Evolutionary conservation across 164 flowering plant genomes (phyloP).

Genomic region (Chloranthus sessilifolius): DNA sequence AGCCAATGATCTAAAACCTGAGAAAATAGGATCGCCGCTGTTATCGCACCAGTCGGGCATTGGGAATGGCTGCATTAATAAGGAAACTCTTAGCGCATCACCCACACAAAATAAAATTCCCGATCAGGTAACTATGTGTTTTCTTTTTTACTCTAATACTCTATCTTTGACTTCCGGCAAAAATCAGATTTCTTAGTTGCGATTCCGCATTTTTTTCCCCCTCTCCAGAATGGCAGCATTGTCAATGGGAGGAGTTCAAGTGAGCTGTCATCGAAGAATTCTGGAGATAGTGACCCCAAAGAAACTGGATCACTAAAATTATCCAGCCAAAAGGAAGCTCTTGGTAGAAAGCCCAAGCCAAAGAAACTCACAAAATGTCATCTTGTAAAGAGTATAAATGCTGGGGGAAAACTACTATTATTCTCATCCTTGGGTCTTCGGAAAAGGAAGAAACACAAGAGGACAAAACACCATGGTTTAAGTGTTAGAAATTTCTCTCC

Average conservation of each 20-base stretch:
- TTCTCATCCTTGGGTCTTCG: slow-evolving; percentile 29
- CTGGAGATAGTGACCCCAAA: too few relatives aligned
- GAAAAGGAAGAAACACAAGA: slow-evolving; percentile 49
- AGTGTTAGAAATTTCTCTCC: slow-evolving; percentile 6
- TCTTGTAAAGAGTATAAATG: slow-evolving; percentile 15
- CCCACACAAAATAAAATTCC: too few relatives aligned
- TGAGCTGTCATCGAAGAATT: too few relatives aligned
- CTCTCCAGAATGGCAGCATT: too few relatives aligned
- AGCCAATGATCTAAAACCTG: slow-evolving; percentile 2
- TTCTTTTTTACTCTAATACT: too few relatives aligned
- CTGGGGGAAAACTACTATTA: slow-evolving; percentile 36
- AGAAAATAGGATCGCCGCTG: background rate
- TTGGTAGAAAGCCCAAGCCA: slow-evolving; percentile 15
- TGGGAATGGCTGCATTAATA: background rate
- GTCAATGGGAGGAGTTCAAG: slow-evolving; percentile 7
- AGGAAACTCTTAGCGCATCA: too few relatives aligned
- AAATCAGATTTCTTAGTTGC: too few relatives aligned
- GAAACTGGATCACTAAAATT: too few relatives aligned
- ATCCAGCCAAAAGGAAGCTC: too few relatives aligned
- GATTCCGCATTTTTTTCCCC: too few relatives aligned
- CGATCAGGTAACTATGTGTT: too few relatives aligned
- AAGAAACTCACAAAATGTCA: slow-evolving; percentile 37
- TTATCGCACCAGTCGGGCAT: slow-evolving; percentile 12
- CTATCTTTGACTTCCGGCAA: too few relatives aligned
- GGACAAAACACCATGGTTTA: slow-evolving; percentile 14